A percentile compares a stretch with the other conserved stretches of the same genome.
These are phyloP conservation scores for Lachnellula suecica DNA, from an alignment of 2,329 filamentous ascomycete species.

Conservation along the genomic window DNA sequence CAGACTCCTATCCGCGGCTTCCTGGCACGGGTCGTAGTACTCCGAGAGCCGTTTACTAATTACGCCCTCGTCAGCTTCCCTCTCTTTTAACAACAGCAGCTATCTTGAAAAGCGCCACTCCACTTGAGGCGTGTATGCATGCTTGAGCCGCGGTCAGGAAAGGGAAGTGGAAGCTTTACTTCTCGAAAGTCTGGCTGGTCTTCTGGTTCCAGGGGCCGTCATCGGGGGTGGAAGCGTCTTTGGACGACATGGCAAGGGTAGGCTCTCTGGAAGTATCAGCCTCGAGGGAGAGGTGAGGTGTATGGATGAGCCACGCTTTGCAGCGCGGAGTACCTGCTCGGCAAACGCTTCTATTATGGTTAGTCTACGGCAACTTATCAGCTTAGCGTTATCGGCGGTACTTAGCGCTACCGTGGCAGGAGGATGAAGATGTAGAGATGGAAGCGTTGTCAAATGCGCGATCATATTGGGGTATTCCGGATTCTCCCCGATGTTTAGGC, in stretches of 20 bases:
- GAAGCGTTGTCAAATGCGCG: no score
- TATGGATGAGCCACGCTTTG: neutral
- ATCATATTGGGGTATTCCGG: no score
- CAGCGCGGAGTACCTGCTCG: neutral
- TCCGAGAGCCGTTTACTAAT: conserved; percentile 82
- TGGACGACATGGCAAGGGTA: conserved; percentile 23
- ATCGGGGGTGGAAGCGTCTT: conserved; percentile 21
- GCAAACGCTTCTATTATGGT: neutral
- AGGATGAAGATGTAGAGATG: no score
- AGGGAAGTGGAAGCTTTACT: conserved; percentile 39
- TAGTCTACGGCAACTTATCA: neutral
- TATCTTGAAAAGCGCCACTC: no score
- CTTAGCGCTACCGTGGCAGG: no score
- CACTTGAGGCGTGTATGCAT: no score
- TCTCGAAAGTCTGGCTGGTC: conserved; percentile 63
- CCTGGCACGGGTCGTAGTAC: conserved; percentile 94
- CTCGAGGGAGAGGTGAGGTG: conserved; percentile 3
- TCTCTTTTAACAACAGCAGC: neutral
- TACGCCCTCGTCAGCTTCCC: neutral
- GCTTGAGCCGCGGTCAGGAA: neutral
- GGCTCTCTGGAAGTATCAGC: neutral
- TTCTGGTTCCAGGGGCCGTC: conserved; percentile 53
- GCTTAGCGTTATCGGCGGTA: neutral
- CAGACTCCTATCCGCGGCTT: conserved; percentile 81
- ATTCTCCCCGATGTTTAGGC: no score